Percentiles rank a stretch among this genome's conserved stretches.
These are phyloP conservation scores for Pluteus cervinus DNA, from an alignment of 768 basidiomycete genomes.

Conservation along the genomic window DNA sequence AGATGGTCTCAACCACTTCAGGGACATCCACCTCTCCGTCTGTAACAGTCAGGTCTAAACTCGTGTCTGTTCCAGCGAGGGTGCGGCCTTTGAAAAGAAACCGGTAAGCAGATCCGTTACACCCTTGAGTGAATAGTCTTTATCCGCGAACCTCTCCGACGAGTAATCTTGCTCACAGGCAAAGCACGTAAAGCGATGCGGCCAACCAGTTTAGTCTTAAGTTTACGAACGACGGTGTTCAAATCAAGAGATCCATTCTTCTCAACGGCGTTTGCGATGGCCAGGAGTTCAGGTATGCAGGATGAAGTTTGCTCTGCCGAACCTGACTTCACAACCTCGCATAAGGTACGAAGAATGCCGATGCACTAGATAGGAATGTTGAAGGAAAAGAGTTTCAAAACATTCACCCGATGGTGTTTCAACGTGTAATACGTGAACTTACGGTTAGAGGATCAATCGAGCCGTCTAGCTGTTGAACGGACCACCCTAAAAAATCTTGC, in stretches of 20 bases:
- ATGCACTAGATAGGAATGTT: constrained; percentile 48
- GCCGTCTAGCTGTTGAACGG: constrained; percentile 28
- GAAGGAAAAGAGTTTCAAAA: too few relatives aligned
- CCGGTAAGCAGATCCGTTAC: too few relatives aligned
- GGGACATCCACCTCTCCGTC: constrained; percentile 61
- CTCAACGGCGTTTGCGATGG: constrained; percentile 38
- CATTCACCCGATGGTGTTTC: too few relatives aligned
- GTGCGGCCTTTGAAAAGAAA: constrained; percentile 20
- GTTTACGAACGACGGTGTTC: constrained; percentile 69
- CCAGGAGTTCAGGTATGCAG: constrained; percentile 37
- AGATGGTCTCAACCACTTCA: constrained; percentile 65
- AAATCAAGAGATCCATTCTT: constrained; percentile 30
- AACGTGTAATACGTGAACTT: too few relatives aligned
- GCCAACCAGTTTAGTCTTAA: constrained; percentile 59
- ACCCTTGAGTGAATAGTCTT: neutral
- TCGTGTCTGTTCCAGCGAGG: constrained; percentile 18
- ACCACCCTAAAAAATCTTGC: constrained; percentile 45
- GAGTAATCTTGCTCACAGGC: constrained; percentile 28
- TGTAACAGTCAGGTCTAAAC: constrained; percentile 9
- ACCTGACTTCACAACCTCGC: constrained; percentile 63
- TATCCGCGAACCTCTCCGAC: constrained; percentile 1
- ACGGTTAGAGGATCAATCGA: constrained; percentile 48
- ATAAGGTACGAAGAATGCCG: constrained; percentile 63
- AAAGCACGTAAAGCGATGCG: constrained; percentile 59
- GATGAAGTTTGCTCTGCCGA: constrained; percentile 46